phyloP scores from a whole-genome alignment of 805 yeast genomes.

The Ogataea haglerorum region DNA sequence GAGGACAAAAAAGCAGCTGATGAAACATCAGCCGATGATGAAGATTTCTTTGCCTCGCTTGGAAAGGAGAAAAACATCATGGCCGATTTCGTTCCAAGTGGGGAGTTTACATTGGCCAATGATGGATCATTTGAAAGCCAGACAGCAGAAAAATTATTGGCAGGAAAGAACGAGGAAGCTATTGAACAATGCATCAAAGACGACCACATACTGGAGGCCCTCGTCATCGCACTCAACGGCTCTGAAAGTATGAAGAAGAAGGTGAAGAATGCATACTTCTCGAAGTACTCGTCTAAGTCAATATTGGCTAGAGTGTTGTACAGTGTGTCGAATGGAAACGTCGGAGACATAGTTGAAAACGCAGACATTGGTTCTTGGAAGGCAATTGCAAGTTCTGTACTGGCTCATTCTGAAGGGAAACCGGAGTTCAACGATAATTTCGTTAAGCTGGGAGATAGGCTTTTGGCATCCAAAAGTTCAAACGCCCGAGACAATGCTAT shows the following conservation, averaged over 20 bases:
- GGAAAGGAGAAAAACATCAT: constrained; percentile 19
- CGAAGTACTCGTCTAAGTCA: constrained; percentile 46
- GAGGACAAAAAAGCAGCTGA: constrained; percentile 12
- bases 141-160: constrained; percentile 51
- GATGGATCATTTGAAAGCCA: constrained; percentile 40
- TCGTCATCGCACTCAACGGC: constrained; percentile 72
- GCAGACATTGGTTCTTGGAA: constrained; percentile 82
- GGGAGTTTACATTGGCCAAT: constrained; percentile 43
- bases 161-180: constrained; percentile 64
- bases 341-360: constrained; percentile 69
- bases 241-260: constrained; percentile 57
- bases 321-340: constrained; percentile 51
- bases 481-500: constrained; percentile 69
- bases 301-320: constrained; percentile 72
- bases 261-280: constrained; percentile 70
- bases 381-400: constrained; percentile 67
- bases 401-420: constrained; percentile 49
- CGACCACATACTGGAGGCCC: constrained; percentile 71
- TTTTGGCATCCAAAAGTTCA: constrained; percentile 42
- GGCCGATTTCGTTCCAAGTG: constrained; percentile 46
- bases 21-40: constrained; percentile 26
- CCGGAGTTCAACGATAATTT: constrained; percentile 53
- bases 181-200: constrained; percentile 61
- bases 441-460: constrained; percentile 73
- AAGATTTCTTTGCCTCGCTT: constrained; percentile 38